Percentiles rank a stretch among this genome's conserved stretches.
Conservation (phyloP, 2,329 filamentous ascomycete genomes). For the Colletotrichum lupini region DNA sequence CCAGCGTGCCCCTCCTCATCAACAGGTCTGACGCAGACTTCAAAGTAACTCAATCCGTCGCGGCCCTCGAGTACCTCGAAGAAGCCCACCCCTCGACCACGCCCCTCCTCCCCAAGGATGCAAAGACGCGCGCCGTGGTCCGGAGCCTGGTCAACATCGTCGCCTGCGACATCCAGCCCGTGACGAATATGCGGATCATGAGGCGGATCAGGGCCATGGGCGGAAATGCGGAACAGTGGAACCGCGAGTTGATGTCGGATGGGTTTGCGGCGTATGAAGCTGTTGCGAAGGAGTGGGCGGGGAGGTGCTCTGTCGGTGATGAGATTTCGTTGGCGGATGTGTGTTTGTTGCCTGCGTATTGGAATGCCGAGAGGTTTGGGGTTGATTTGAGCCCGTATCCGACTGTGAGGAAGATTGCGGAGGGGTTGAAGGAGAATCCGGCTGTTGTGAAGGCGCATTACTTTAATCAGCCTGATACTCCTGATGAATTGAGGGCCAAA, state of each 20-base stretch:
- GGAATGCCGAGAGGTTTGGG: constrained; percentile 65
- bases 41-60: constrained; percentile 66
- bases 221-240: constrained; percentile 59
- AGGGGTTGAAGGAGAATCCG: constrained; percentile 57
- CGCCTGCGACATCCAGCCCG: constrained; percentile 67
- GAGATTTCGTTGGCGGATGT: constrained; percentile 67
- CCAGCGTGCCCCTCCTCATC: constrained; percentile 65
- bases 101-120: constrained; percentile 59
- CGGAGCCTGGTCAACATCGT: constrained; percentile 66
- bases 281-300: constrained; percentile 50
- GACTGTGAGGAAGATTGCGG: constrained; percentile 56
- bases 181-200: constrained; percentile 67
- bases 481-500: constrained; percentile 31
- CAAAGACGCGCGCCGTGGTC: constrained; percentile 57
- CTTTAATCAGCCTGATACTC: constrained; percentile 62
- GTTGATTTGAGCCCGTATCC: constrained; percentile 64
- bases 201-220: constrained; percentile 58
- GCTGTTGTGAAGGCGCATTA: constrained; percentile 65
- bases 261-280: constrained; percentile 69
- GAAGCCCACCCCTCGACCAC: constrained; percentile 57
- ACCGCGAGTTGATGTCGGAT: constrained; percentile 58
- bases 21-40: constrained; percentile 47
- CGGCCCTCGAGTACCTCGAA: constrained; percentile 72
- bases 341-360: constrained; percentile 67
- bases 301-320: constrained; percentile 67